Base-by-base conservation (phyloP, 345 rosid species). In the Rhizophora mangle region DNA sequence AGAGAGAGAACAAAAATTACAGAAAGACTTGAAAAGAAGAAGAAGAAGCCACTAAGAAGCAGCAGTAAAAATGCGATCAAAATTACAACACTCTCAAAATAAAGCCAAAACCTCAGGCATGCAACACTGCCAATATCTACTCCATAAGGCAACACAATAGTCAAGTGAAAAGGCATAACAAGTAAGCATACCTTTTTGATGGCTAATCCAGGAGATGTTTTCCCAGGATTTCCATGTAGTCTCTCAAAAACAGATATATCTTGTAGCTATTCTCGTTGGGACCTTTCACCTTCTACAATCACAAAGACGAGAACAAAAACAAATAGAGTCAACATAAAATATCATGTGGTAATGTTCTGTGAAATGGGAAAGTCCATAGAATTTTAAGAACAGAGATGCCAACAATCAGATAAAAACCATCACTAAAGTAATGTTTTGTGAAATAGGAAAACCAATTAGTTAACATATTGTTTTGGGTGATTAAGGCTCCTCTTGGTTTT, bases 221-320 rank as follows among this genome's bases (percentile, higher is more conserved):
- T 88, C 22, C 80, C 11, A 31, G 96, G 88, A 83, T 89, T 85
- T 73, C 93, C 97, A 64, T 86, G 63, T 57, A 94, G 85, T 80
- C 98, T 85, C 81, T 94, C 97, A 57, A 94, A 89, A 68, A 88
- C 75, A 68, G 92, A 78, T 54, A 94, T 80, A 63, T 94, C 98
- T 22, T 88, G 85, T 13, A 91, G 72, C 71, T 92, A 85, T 74
- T 88, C 95, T 53, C 97, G 83, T 59, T 89, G 90, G 30, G 75
- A 71, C 80, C 89, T 85, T 81, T 94, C 98, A 62, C 82, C 76
- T 61, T 83, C 97, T 94, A 70, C 63, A 15, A 64, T 54, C 70
- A 71, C 47, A 70, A 32, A 43, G 15, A 24, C 24, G 2, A 24
- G 60, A 27, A 56, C 18, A 56, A 16, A 9, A 56, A 31, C 30